Conservation (phyloP, 176 grass and related monocot species). For the Neostapfia colusana region DNA sequence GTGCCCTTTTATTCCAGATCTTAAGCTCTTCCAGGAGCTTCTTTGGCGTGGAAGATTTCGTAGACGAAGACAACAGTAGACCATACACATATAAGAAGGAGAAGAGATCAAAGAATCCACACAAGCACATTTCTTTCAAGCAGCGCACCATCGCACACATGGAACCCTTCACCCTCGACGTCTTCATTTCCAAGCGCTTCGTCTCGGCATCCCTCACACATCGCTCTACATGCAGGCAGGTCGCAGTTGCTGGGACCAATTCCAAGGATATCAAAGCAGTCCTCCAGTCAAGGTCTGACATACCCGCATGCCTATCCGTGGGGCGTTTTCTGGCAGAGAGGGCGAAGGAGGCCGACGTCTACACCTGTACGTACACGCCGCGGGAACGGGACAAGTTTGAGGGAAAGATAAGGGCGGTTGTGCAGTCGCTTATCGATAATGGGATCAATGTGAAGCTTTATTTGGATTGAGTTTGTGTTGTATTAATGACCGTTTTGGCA, state of each 20-base stretch:
- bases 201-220: constrained; percentile 87
- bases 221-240: constrained; percentile 85
- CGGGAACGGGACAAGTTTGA: constrained; percentile 81
- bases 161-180: constrained; percentile 89
- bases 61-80: constrained; percentile 83
- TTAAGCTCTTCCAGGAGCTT: constrained; percentile 72
- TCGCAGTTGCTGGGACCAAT: constrained; percentile 77
- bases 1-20: constrained; percentile 33
- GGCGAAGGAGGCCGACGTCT: constrained; percentile 82
- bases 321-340: constrained; percentile 80
- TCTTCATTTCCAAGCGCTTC: constrained; percentile 88
- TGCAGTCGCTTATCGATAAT: constrained; percentile 84
- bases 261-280: constrained; percentile 81
- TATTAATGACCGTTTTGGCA: not conserved
- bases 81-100: constrained; percentile 98
- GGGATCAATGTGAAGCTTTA: constrained; percentile 91
- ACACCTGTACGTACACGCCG: constrained; percentile 78
- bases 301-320: constrained; percentile 77
- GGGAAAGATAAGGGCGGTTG: constrained; percentile 80
- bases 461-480: constrained; percentile 57
- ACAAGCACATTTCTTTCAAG: constrained; percentile 95
- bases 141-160: constrained; percentile 80
- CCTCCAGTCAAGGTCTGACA: constrained; percentile 66
- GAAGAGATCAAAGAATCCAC: constrained; percentile 81
- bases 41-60: constrained; percentile 86